Conservation (phyloP, 2,329 filamentous ascomycete species). For the Myrmaecium sp. region DNA sequence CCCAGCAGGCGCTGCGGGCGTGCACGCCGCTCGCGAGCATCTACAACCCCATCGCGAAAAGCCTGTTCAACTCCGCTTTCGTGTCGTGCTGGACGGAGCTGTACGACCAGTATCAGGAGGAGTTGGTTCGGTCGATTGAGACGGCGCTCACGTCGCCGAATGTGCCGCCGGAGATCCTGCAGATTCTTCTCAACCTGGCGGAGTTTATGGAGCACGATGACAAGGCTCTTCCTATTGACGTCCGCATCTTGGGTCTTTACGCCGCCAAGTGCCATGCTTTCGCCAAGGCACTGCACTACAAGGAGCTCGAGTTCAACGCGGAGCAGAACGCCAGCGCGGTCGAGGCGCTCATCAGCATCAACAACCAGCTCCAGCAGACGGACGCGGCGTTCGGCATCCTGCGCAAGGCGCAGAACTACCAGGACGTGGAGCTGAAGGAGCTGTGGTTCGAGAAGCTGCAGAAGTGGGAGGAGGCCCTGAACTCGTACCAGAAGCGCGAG, state of each 20-base stretch:
- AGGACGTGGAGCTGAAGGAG: constrained; percentile 89
- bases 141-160: constrained; percentile 88
- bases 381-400: constrained; percentile 97
- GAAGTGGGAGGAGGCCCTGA: constrained; percentile 91
- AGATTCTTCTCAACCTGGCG: constrained; percentile 83
- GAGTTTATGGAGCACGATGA: constrained; percentile 99
- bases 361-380: constrained; percentile 96
- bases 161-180: constrained; percentile 87
- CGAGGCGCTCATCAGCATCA: constrained; percentile 95
- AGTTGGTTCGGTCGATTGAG: constrained; percentile 89
- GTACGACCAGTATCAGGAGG: constrained; percentile 93
- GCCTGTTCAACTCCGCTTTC: constrained; percentile 96
- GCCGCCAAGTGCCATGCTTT: constrained; percentile 95
- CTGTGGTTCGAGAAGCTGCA: constrained; percentile 99
- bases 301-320: constrained; percentile 94
- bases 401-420: constrained; percentile 86
- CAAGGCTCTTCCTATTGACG: constrained; percentile 94
- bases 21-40: constrained; percentile 83
- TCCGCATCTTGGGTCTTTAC: constrained; percentile 82
- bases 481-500: constrained; percentile 81
- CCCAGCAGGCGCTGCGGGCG: constrained; percentile 83
- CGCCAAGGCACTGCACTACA: constrained; percentile 96
- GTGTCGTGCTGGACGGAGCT: constrained; percentile 98
- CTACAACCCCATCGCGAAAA: constrained; percentile 78
- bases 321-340: constrained; percentile 93